Conservation (phyloP, 1,284 basidiomycete species). For the Ustilago vetiveriae region DNA sequence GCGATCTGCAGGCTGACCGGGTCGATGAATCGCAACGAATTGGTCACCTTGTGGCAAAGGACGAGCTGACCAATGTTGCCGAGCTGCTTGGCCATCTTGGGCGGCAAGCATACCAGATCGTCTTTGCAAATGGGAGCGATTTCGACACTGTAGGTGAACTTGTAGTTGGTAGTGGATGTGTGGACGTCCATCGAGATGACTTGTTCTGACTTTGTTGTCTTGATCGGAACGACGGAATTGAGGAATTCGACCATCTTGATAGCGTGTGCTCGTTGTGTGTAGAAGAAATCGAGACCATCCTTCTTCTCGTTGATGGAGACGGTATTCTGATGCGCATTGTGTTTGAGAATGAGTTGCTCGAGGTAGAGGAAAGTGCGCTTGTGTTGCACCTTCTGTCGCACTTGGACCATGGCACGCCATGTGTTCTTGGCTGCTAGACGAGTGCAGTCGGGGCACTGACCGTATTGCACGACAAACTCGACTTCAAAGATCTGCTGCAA, state of each 20-base stretch:
- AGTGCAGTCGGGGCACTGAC: conserved; percentile 93
- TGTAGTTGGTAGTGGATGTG: conserved; percentile 91
- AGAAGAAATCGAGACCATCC: conserved; percentile 97
- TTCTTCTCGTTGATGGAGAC: conserved; percentile 89
- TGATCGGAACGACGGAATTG: conserved; percentile 83
- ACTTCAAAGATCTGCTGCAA: conserved; percentile 97
- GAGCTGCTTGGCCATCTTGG: conserved; percentile 80
- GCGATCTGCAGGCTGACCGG: conserved; percentile 83
- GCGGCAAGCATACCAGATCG: conserved; percentile 89
- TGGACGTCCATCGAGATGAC: conserved; percentile 92
- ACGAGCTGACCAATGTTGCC: conserved; percentile 88
- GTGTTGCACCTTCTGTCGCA: conserved; percentile 87
- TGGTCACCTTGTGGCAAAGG: conserved; percentile 89
- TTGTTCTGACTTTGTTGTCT: conserved; percentile 90
- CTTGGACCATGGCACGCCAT: conserved; percentile 96
- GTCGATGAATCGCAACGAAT: conserved; percentile 89
- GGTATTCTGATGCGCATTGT: conserved; percentile 95
- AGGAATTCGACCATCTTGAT: conserved; percentile 98
- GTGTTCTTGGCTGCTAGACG: conserved; percentile 97
- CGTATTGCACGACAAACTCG: conserved; percentile 92
- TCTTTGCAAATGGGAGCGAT: conserved; percentile 97
- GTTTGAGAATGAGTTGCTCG: conserved; percentile 96
- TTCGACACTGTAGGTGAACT: conserved; percentile 97
- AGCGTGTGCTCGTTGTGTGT: conserved; percentile 86
- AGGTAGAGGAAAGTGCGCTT: conserved; percentile 98